Evolutionary conservation across 2,329 filamentous ascomycete species (phyloP), one percentile per base, ranked within the genome.

Genomic region (Chrysoporthe cubensis): DNA sequence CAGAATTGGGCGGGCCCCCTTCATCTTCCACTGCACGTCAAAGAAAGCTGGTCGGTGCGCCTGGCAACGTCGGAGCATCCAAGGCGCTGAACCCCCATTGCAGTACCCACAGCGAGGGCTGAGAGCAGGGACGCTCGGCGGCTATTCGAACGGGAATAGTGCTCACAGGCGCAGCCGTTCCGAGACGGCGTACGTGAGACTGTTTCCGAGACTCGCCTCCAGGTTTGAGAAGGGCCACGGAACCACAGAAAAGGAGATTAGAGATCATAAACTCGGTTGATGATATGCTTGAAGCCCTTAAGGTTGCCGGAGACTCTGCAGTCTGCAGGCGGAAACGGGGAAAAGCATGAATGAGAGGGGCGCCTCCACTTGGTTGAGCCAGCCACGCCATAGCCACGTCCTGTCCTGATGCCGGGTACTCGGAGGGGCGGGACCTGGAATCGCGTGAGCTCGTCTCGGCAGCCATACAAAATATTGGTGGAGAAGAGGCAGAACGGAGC

Each of bases 131-230:
- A 26, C 18, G 2, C 32, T 37, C 26, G 8, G 44, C 37, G 57
- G 57, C 32, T 37, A 13, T 57, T 16, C n/a, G 18, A 13, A 54
- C 48, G 50, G 50, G 50, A 54, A 34, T 34, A 54, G 50, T 21
- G 26, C n/a, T 54, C 21, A 21, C 26, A 7, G 32, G 2, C 50
- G 32, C 13, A 54, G 26, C 26, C 13, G 32, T 54, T 40, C 34
- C 54, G 32, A 57, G 34, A 57, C 34, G 16, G 34, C 18, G 16
- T 16, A 57, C 7, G 44, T 62, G 60, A 62, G 60, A 62, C 60
- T 62, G 43, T 34, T 50, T 62, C 44, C 44, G 60, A 62, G 60
- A 62, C 60, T 50, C 60, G 60, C 44, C 44, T 52, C 60, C 60
- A 62, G 16, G 32, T 56, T 8, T 14, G 59, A 62, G 42, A 34